These are phyloP conservation scores for Beauveria asiatica DNA, from an alignment of 2,329 filamentous ascomycete genomes.

Conservation along the genomic window DNA sequence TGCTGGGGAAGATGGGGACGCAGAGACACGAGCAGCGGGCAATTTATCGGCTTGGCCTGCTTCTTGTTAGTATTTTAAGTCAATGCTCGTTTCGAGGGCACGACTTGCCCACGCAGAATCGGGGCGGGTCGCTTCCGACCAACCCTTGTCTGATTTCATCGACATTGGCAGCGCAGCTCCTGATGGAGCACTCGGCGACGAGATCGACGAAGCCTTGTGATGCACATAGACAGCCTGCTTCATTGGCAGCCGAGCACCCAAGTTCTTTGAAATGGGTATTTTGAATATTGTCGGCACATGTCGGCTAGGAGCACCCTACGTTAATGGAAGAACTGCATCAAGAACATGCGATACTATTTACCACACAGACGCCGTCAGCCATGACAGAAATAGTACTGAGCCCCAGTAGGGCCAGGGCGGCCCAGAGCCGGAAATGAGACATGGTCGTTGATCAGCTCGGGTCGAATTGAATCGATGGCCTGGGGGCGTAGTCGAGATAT, in stretches of 20 bases:
- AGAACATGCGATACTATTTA: background rate
- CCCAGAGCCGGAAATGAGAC: background rate
- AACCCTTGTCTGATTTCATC: slow-evolving; percentile 17
- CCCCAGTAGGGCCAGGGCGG: background rate
- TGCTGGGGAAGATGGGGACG: background rate
- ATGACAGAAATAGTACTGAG: background rate
- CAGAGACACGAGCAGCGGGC: background rate
- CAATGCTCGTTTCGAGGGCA: slow-evolving; percentile 14
- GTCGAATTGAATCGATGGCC: background rate
- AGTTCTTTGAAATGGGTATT: slow-evolving; percentile 6
- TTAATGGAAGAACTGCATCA: background rate
- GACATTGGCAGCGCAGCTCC: slow-evolving; percentile 18
- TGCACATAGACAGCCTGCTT: slow-evolving; percentile 32
- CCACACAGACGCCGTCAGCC: background rate
- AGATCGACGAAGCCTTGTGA: slow-evolving; percentile 26
- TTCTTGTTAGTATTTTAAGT: background rate
- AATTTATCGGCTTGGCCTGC: background rate
- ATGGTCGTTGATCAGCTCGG: background rate
- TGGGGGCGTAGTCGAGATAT: background rate
- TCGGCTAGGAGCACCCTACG: slow-evolving; percentile 12
- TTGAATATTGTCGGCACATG: slow-evolving; percentile 15
- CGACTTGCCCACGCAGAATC: slow-evolving; percentile 9
- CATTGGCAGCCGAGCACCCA: slow-evolving; percentile 21
- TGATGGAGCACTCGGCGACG: slow-evolving; percentile 32
- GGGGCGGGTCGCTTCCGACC: background rate